A percentile compares a stretch with the other conserved stretches of the same genome.
These are phyloP conservation scores for Thelephora terrestris DNA, from an alignment of 1,284 basidiomycete species.

Conservation along the genomic window DNA sequence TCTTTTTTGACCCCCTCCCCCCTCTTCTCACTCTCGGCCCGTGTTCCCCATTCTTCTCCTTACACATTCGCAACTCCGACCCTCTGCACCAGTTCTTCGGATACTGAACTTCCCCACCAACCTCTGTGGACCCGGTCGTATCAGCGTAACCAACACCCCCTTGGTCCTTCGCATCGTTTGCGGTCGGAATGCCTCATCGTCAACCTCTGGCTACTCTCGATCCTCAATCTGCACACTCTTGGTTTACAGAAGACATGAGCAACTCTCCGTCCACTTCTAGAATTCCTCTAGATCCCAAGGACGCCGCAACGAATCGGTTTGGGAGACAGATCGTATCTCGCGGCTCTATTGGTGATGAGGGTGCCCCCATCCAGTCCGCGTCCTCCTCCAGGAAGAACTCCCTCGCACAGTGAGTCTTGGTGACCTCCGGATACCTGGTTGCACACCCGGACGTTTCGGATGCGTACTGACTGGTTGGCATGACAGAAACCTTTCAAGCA, in stretches of 20 bases:
- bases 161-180: too few species aligned
- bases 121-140: too few species aligned
- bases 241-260: slow-evolving; percentile 18
- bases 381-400: slow-evolving; percentile 6
- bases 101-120: too few species aligned
- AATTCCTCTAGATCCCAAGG: slow-evolving; percentile 16
- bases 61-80: too few species aligned
- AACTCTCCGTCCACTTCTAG: slow-evolving; percentile 13
- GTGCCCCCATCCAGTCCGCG: slow-evolving; percentile 11
- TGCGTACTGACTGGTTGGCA: background rate
- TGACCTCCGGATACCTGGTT: slow-evolving; percentile 7
- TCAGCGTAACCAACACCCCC: too few species aligned
- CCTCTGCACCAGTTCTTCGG: too few species aligned
- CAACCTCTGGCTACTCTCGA: slow-evolving; percentile 21
- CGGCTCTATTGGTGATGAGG: slow-evolving; percentile 15
- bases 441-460: slow-evolving; percentile 10
- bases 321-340: slow-evolving; percentile 17
- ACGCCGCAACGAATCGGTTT: slow-evolving; percentile 14
- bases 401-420: background rate
- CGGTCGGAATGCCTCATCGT: slow-evolving; percentile 10
- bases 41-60: too few species aligned
- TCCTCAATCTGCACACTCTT: slow-evolving; percentile 16
- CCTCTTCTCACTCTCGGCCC: too few species aligned
- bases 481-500: background rate
- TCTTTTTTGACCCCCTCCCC: too few species aligned